These are phyloP conservation scores for Salpingoeca rosetta DNA, from an alignment of 78 protist genomes.

Conservation along the genomic window DNA sequence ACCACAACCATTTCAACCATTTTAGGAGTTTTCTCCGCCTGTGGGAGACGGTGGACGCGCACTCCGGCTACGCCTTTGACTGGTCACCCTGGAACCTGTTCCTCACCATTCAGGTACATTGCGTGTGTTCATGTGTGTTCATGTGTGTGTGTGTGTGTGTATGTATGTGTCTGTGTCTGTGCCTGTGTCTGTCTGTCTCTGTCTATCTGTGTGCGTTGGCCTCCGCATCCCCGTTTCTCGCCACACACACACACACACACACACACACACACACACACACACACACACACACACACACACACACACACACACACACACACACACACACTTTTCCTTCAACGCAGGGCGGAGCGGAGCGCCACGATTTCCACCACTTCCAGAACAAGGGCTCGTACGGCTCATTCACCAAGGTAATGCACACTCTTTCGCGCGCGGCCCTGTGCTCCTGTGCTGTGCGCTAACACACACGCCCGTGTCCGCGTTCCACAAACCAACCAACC, in stretches of 20 bases:
- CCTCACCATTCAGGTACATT: neutral
- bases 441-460: no score
- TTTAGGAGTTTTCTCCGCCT: neutral
- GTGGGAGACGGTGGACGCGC: slow-evolving; percentile 6
- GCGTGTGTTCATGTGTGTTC: no score
- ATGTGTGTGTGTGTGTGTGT: no score
- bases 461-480: neutral
- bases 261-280: no score
- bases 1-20: no score
- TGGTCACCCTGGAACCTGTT: slow-evolving; percentile 1
- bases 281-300: no score
- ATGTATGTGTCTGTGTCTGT: no score
- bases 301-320: no score
- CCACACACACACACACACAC: no score
- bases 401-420: neutral
- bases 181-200: neutral
- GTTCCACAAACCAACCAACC: no score
- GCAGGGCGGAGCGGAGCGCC: neutral
- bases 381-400: neutral
- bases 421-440: no score
- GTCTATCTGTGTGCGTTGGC: neutral
- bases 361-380: slow-evolving; percentile 3
- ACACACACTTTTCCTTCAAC: neutral
- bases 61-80: slow-evolving; percentile 28
- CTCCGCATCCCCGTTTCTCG: no score